phyloP scores from a whole-genome alignment of 306 rosid genomes.

The Corylus americana region DNA sequence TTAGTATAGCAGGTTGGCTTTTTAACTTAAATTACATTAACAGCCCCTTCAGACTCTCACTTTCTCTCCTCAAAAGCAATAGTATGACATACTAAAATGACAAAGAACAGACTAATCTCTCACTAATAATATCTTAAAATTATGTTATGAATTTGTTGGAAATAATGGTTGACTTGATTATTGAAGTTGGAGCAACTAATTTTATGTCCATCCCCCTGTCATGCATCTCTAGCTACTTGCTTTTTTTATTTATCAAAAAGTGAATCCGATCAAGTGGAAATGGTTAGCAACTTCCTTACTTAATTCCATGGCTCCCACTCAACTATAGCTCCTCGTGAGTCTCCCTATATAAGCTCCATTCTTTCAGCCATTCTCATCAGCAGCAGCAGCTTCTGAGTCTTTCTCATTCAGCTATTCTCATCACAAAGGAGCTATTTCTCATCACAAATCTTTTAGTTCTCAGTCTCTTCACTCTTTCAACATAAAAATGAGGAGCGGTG shows the following conservation, averaged over 20 bases:
- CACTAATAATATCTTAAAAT: neutral
- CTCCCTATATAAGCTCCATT: conserved; percentile 32
- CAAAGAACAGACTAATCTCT: neutral
- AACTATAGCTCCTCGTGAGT: neutral
- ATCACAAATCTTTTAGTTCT: neutral
- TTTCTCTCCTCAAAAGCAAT: conserved; percentile 16
- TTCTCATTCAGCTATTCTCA: conserved; percentile 8
- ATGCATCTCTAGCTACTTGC: neutral
- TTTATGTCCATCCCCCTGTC: neutral
- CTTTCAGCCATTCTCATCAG: conserved; percentile 19
- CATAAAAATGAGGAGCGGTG: conserved; percentile 49
- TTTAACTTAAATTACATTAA: conserved; percentile 4
- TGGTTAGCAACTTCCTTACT: conserved; percentile 39
- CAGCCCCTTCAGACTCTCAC: neutral
- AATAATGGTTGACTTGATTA: neutral
- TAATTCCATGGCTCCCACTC: neutral
- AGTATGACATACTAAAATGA: neutral
- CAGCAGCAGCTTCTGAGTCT: neutral
- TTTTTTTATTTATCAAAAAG: conserved; percentile 14
- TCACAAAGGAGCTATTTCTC: neutral
- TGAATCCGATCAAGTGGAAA: conserved; percentile 9
- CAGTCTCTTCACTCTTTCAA: neutral
- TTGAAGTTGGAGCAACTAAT: conserved; percentile 6
- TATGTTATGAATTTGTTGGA: neutral
- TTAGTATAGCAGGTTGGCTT: conserved; percentile 1